Evolutionary conservation across 2,329 filamentous ascomycete species (phyloP), one percentile per base, ranked within the genome.

Genomic region (Colletotrichum sp.): DNA sequence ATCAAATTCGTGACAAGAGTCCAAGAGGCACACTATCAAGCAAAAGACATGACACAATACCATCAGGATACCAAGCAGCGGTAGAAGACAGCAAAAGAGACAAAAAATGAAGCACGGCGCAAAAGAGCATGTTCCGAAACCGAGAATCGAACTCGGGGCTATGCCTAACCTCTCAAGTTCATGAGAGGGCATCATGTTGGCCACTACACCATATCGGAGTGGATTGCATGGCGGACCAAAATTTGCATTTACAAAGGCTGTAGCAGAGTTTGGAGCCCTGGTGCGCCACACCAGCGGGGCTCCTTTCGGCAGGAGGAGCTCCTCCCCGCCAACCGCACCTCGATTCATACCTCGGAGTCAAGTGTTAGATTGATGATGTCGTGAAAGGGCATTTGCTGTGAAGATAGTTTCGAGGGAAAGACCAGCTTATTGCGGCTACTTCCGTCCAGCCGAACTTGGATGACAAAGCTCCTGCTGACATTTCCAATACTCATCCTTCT

Each of bases 61-160:
- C 43, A 21, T 10, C 43, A 24, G 43, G 12, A 24, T 52, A 7
- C 10, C 43, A 21, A 24, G 43, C 6, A 52, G n/a, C n/a, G n/a
- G n/a, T 21, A 52, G n/a, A 52, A 21, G 43, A 21, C 43, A 13
- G 10, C 43, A 52, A 52, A 21, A 21, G 10, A 30, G n/a, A 16
- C 10, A 59, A 48, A 43, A 28, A 7, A n/a, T 7, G 12, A 36
- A 55, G 2, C n/a, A 43, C 16, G 7, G 32, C 2, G 8, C 13
- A 36, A 65, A 74, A 24, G 5, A 21, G 6, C n/a, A 30, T 5
- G 18, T 75, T 72, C 72, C 72, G 72, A 72, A 75, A 72, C 72
- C 72, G 72, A 75, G 72, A 75, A 75, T 75, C 72, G 72, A 75
- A 72, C 67, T 75, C 67, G 72, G 72, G 67, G 67, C 72, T 75